Conservation (phyloP, 805 yeast genomes). For the Teunomyces gatunensis region DNA sequence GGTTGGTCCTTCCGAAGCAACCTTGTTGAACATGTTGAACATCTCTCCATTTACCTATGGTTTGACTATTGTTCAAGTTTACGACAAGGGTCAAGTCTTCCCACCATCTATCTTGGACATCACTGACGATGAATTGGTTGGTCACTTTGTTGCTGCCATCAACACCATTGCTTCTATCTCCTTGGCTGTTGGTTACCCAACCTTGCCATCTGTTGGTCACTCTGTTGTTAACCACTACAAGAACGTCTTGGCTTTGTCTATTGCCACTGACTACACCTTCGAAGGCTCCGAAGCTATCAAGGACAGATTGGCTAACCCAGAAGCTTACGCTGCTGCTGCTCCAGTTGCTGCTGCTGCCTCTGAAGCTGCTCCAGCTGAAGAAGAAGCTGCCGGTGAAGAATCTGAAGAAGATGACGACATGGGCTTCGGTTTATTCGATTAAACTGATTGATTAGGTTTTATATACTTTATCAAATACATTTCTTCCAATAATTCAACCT, state of each 20-base stretch:
- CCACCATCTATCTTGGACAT: conserved; percentile 95
- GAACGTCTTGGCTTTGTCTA: conserved; percentile 95
- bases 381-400: conserved; percentile 70
- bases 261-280: conserved; percentile 98
- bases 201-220: conserved; percentile 99
- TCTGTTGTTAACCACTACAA: conserved; percentile 98
- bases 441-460: conserved; percentile 32
- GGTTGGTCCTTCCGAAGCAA: conserved; percentile 99
- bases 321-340: conserved; percentile 99
- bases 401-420: conserved; percentile 78
- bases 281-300: conserved; percentile 98
- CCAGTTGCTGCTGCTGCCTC: conserved; percentile 89
- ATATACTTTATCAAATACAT: conserved; percentile 1
- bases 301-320: conserved; percentile 99
- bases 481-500: conserved; percentile 2
- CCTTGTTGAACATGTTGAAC: conserved; percentile 98
- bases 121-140: conserved; percentile 93
- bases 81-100: conserved; percentile 98
- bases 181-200: conserved; percentile 98
- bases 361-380: conserved; percentile 60
- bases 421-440: conserved; percentile 99
- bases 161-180: conserved; percentile 93
- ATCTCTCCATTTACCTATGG: conserved; percentile 99
- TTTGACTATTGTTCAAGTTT: conserved; percentile 93
- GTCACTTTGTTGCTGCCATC: conserved; percentile 90